A percentile compares a stretch with the other conserved stretches of the same genome.
Conservation (phyloP, 2,329 filamentous ascomycete genomes). For the Dryadomyces quercus-mongolicae region DNA sequence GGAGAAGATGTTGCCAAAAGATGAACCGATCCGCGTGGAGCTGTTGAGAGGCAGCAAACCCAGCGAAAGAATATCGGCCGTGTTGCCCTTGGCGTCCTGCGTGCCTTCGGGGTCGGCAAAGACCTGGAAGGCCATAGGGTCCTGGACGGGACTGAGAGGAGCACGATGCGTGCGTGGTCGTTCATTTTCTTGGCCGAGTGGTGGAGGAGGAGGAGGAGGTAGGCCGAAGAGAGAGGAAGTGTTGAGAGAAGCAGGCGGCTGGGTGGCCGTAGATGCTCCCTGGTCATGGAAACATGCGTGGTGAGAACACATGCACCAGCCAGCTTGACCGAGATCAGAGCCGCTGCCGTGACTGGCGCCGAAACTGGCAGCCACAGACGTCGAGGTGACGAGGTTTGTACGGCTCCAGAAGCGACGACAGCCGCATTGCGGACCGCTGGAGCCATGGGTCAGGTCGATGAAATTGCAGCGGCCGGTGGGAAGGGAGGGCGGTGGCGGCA, state of each 20-base stretch:
- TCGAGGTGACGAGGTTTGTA: constrained; percentile 18
- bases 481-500: constrained; percentile 20
- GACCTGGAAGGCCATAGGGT: constrained; percentile 28
- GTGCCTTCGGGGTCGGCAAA: constrained; percentile 11
- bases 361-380: constrained; percentile 3
- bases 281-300: constrained; percentile 49
- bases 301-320: constrained; percentile 51
- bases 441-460: constrained; percentile 38
- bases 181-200: constrained; percentile 37
- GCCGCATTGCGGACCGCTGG: constrained; percentile 41
- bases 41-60: constrained; percentile 14
- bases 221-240: constrained; percentile 1
- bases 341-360: constrained; percentile 18
- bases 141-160: constrained; percentile 39
- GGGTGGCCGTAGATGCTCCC: constrained; percentile 8
- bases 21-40: constrained; percentile 15
- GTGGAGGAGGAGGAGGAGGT: background rate
- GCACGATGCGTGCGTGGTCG: constrained; percentile 33
- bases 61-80: constrained; percentile 14
- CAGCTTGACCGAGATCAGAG: constrained; percentile 20
- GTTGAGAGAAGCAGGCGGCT: constrained; percentile 5
- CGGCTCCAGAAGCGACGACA: constrained; percentile 49
- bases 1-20: background rate
- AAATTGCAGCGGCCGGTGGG: constrained; percentile 46
- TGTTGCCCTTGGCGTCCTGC: background rate